phyloP scores from a whole-genome alignment of 148 eudicot genomes.

The Dysphania ambrosioides region DNA sequence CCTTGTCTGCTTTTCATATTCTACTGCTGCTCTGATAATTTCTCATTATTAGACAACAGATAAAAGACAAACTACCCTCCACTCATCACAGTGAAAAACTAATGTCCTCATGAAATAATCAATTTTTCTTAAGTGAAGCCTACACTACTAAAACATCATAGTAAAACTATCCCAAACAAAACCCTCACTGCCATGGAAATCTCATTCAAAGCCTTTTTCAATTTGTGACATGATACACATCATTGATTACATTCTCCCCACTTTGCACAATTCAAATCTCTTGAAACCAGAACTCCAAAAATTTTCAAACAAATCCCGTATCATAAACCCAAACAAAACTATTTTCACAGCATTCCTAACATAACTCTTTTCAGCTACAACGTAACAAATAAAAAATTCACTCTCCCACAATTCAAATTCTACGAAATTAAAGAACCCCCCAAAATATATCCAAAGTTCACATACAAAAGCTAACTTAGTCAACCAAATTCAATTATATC shows the following conservation, averaged over 20 bases:
- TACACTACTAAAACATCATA: not conserved
- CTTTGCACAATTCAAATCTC: too few relatives aligned
- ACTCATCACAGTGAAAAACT: too few relatives aligned
- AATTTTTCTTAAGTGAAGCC: not conserved
- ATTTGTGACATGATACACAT: too few relatives aligned
- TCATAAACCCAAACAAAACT: too few relatives aligned
- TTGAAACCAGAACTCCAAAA: too few relatives aligned
- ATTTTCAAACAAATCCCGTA: too few relatives aligned
- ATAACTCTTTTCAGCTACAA: not conserved
- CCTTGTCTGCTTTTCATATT: slow-evolving; percentile 58
- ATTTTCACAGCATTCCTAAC: not conserved
- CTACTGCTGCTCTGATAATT: slow-evolving; percentile 59
- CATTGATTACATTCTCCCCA: too few relatives aligned
- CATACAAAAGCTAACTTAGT: too few relatives aligned
- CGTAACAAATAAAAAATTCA: not conserved
- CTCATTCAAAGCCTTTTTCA: too few relatives aligned
- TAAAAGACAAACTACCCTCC: not conserved
- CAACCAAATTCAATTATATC: too few relatives aligned
- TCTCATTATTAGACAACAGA: not conserved
- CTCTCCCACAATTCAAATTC: not conserved
- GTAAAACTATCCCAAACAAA: not conserved
- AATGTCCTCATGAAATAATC: not conserved
- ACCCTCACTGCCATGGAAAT: too few relatives aligned
- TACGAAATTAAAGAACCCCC: not conserved
- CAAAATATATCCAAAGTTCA: not conserved